Base-by-base conservation (phyloP, 1,284 basidiomycete species). In the Trichosporon sp. region DNA sequence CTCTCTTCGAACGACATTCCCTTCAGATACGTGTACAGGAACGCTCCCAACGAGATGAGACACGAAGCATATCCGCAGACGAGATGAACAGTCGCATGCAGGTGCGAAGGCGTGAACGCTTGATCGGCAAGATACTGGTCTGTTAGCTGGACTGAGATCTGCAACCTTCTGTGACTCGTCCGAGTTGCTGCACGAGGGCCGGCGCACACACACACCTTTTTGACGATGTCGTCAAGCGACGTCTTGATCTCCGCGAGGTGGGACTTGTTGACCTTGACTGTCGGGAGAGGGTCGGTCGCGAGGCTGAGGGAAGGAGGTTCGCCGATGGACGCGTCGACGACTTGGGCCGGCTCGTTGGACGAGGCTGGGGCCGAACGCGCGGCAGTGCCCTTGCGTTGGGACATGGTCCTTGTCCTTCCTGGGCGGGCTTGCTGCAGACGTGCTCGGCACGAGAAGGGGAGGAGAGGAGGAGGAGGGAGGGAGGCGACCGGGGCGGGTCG, bases 211-310 rank as follows among this genome's bases (percentile, higher is more conserved):
- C 92, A 74, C 78, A 95, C 94, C 80, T 91, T 89, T 83, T 92
- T 93, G 72, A 96, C 85, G 47, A 90, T 90, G 85, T 96, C 94
- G 80, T 97, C 95, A 74, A 92, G 90, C 13, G 94, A 89, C 75
- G 90, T 89, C 85, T 96, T 96, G 80, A 97, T 88, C 78, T 96
- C 94, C 23, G 87, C 87, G 64, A 88, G 77, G 79, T 88, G 93
- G 29, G 89, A 87, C 75, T 91, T 92, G 86, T 97, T 97, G 73
- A 95, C 89, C 78, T 90, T 91, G 77, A 94, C 86, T 0, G 69
- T 73, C 2, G 82, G 81, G 11, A 81, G 70, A 0, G 81, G 79
- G 69, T 80, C 81, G 3, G 74, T 78, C 12, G 74, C 73, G 23
- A 81, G 68, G 23, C 65, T 56, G 23, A 47, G 18, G 32, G 70